Evolutionary conservation across 345 rosid species (phyloP), one percentile per base, ranked within the genome.

Genomic region (Populus ilicifolia): DNA sequence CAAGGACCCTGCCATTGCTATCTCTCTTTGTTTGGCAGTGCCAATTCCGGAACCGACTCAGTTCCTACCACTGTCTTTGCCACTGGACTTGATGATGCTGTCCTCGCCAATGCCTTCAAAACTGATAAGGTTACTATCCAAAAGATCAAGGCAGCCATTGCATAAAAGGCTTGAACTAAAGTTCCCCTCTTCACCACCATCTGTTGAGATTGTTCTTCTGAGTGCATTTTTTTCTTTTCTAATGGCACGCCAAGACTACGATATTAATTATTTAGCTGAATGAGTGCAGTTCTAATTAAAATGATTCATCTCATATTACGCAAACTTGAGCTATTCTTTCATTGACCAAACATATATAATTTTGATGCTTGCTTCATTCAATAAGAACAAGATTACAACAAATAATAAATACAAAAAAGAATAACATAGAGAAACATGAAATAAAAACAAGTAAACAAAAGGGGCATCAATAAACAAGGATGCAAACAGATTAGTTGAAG

Each of bases 21-120:
- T 30, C 33, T 78, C n/a, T 78, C 81, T 25, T 33, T 73, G 6
- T 78, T 72, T 4, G 69, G 77, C 0, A 73, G 77, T 54, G 73
- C 77, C 17, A 72, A 38, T 66, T 67, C 80, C 0, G 67, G 80
- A 21, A 63, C 50, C 8, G 59, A 35, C 2, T 78, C 71, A 14
- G 54, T 38, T 64, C 72, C 80, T 2, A 39, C 11, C 11, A 63
- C 80, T 2, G 30, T 78, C 17, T 72, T 71, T 17, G 21, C 38
- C 3, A 78, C 41, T 4, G 35, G 50, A n/a, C 65, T 69, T 52
- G 80, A 71, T 1, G 43, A 39, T 48, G 63, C 2, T 5, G 36
- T 64, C 25, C 52, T 78, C n/a, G 76, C 80, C 8, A 23, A 21
- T 20, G 70, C 76, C 29, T 71, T 72, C 67, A 71, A 71, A 50